phyloP scores from a whole-genome alignment of 345 rosid genomes.

The Euphorbia tirucalli region DNA sequence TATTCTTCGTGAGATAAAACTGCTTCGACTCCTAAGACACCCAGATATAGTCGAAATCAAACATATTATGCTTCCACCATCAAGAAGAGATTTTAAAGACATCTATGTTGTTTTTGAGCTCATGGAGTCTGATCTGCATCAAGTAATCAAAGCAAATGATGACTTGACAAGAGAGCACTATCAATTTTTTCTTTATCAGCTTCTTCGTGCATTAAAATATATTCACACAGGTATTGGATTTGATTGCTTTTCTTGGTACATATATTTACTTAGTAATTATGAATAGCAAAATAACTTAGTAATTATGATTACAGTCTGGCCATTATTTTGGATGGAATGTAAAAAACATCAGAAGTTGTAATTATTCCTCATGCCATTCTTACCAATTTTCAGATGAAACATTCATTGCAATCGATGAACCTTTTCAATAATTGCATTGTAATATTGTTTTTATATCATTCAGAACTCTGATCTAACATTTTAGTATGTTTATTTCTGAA shows the following conservation, averaged over 20 bases:
- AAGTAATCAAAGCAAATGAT: slow-evolving; percentile 95
- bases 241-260: background rate
- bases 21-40: slow-evolving; percentile 78
- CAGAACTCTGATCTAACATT: background rate
- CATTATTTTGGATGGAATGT: background rate
- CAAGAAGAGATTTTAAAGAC: slow-evolving; percentile 87
- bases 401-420: background rate
- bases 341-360: background rate
- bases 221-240: slow-evolving; percentile 74
- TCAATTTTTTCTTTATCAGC: slow-evolving; percentile 91
- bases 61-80: slow-evolving; percentile 95
- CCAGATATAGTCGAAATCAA: slow-evolving; percentile 94
- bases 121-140: slow-evolving; percentile 97
- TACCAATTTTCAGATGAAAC: slow-evolving; percentile 4
- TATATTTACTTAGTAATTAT: background rate
- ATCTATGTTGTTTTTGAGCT: slow-evolving; percentile 96
- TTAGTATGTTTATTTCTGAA: background rate
- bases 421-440: background rate
- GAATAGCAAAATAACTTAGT: background rate
- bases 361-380: background rate
- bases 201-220: slow-evolving; percentile 87
- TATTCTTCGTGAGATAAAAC: slow-evolving; percentile 86
- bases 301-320: background rate
- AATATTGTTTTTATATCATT: background rate
- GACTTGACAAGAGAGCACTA: slow-evolving; percentile 92